These are phyloP conservation scores for Leptographium galeiforme DNA, from an alignment of 2,329 filamentous ascomycete genomes.

Conservation along the genomic window DNA sequence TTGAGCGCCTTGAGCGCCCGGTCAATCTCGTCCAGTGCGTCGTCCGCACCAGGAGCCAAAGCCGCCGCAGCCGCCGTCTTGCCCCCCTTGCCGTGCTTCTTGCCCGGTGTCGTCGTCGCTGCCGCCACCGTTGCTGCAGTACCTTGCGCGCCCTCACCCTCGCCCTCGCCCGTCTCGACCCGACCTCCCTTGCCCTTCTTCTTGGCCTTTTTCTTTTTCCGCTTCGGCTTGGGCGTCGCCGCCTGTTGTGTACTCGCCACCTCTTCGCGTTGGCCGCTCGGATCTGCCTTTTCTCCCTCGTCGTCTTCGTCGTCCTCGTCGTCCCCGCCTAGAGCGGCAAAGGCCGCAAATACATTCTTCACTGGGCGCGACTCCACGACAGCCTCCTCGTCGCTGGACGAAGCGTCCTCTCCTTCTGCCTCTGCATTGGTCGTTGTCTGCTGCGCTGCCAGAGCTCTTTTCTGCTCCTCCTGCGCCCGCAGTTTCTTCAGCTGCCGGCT, in stretches of 20 bases:
- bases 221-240: conserved; percentile 7
- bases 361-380: background rate
- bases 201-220: conserved; percentile 24
- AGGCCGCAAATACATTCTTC: conserved; percentile 27
- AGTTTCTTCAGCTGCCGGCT: conserved; percentile 38
- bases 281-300: conserved; percentile 8
- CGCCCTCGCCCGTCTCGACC: too few relatives aligned
- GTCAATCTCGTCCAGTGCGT: conserved; percentile 37
- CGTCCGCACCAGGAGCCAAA: background rate
- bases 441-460: conserved; percentile 3
- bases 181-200: conserved; percentile 12
- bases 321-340: conserved; percentile 34
- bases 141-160: background rate
- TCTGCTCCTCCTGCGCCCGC: conserved; percentile 31
- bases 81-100: background rate
- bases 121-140: background rate
- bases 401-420: conserved; percentile 14
- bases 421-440: background rate
- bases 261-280: conserved; percentile 10
- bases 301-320: conserved; percentile 27
- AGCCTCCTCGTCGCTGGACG: conserved; percentile 4
- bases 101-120: background rate
- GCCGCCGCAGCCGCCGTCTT: background rate
- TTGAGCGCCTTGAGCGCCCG: conserved; percentile 37
- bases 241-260: conserved; percentile 3